Base-by-base conservation (phyloP, 2,329 filamentous ascomycete species). In the Trichoderma asperellum region DNA sequence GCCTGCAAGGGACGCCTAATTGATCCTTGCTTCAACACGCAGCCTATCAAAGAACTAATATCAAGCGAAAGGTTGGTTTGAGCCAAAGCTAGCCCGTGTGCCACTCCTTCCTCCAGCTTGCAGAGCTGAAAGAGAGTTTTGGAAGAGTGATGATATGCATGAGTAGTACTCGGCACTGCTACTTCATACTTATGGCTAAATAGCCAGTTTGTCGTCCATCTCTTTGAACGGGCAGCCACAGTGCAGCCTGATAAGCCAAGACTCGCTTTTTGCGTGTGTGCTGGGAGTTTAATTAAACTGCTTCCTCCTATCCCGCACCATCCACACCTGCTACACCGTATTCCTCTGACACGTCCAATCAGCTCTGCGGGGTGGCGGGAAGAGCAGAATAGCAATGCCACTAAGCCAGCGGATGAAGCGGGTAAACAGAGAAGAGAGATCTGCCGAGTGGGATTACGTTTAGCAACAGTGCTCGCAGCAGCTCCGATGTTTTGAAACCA, bases 11-110 rank as follows among this genome's bases (percentile, higher is more conserved):
- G 47, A 64, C 60, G 32, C 47, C 55, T 40, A 47, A n/a, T 40
- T 55, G 62, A 69, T 32, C 68, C 60, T 55, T 69, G 53, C 52
- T 63, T 49, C 43, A 32, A 75, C 76, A 58, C 32, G 68, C 76
- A 55, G 32, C 53, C 37, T 37, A 40, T 29, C 21, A 2, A 49
- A 37, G 27, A 32, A 49, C 34, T 32, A 35, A 7, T 8, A 63
- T 24, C 27, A n/a, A 18, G 37, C 37, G 37, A 32, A 32, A 24
- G 24, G 34, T 21, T 56, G 49, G 34, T 14, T 56, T 32, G 21
- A 37, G 32, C n/a, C 34, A 62, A 16, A 62, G 59, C 32, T 53
- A 34, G 21, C 47, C 34, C 29, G n/a, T 32, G 37, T 53, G 60
- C 47, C 60, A 47, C 16, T 34, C 35, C 53, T 16, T 34, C 61